Evolutionary conservation across 805 yeast genomes (phyloP).

Genomic region (Kazachstania martiniae): DNA sequence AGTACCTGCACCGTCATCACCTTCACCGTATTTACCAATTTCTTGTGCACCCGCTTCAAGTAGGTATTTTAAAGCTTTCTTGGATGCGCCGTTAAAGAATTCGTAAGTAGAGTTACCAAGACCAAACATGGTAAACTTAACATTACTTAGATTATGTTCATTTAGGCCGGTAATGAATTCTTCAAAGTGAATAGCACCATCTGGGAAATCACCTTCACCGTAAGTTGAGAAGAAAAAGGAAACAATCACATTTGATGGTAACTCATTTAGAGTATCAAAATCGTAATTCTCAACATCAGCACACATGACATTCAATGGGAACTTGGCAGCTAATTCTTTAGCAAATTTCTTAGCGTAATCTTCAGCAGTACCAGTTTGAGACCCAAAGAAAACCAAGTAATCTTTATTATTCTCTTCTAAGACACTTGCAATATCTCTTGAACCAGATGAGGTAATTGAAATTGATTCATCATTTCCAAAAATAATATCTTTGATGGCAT

Average conservation of each 20-base stretch:
- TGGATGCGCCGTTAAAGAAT: slow-evolving; percentile 75
- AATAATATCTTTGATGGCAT: slow-evolving; percentile 1
- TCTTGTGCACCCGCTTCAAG: slow-evolving; percentile 58
- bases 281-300: slow-evolving; percentile 88
- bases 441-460: slow-evolving; percentile 18
- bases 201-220: slow-evolving; percentile 98
- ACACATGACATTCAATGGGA: slow-evolving; percentile 71
- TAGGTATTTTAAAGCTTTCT: slow-evolving; percentile 42
- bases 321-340: slow-evolving; percentile 75
- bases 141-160: background rate
- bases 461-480: slow-evolving; percentile 5
- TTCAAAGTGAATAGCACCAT: slow-evolving; percentile 75
- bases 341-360: slow-evolving; percentile 88
- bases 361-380: slow-evolving; percentile 98
- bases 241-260: slow-evolving; percentile 48
- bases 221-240: slow-evolving; percentile 84
- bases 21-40: slow-evolving; percentile 71
- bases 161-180: slow-evolving; percentile 46
- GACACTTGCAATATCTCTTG: slow-evolving; percentile 49
- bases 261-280: slow-evolving; percentile 58
- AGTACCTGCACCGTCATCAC: slow-evolving; percentile 92
- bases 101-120: slow-evolving; percentile 94
- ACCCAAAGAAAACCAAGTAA: slow-evolving; percentile 75
- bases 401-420: slow-evolving; percentile 56
- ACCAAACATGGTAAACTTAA: slow-evolving; percentile 24